These are phyloP conservation scores for Wickerhamiella azyma DNA, from an alignment of 805 yeast genomes.

Conservation along the genomic window DNA sequence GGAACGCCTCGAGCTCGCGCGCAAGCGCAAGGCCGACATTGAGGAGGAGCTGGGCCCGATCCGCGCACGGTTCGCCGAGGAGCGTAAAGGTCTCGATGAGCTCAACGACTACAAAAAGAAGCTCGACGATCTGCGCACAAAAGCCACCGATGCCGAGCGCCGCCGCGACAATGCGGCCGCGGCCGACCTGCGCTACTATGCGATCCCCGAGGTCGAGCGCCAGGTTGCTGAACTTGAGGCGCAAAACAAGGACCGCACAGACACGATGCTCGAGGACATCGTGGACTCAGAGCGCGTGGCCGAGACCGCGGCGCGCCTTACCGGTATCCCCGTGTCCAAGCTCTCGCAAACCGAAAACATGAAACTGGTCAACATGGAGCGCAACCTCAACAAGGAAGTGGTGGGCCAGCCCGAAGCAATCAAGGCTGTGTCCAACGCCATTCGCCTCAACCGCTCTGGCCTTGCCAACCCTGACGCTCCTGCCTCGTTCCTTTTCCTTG, in stretches of 20 bases:
- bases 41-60: slow-evolving; percentile 78
- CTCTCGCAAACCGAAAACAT: slow-evolving; percentile 90
- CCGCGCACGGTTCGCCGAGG: slow-evolving; percentile 72
- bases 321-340: slow-evolving; percentile 94
- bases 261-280: slow-evolving; percentile 68
- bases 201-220: slow-evolving; percentile 80
- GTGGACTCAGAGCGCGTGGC: slow-evolving; percentile 87
- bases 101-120: slow-evolving; percentile 79
- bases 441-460: slow-evolving; percentile 86
- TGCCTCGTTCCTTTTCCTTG: slow-evolving; percentile 85
- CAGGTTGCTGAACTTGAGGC: slow-evolving; percentile 64
- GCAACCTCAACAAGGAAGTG: slow-evolving; percentile 62
- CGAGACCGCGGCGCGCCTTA: slow-evolving; percentile 92
- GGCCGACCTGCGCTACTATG: slow-evolving; percentile 93
- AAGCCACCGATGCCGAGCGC: slow-evolving; percentile 94
- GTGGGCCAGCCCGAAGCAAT: slow-evolving; percentile 96
- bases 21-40: slow-evolving; percentile 62
- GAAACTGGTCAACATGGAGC: slow-evolving; percentile 90
- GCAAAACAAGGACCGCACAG: slow-evolving; percentile 55
- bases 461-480: slow-evolving; percentile 94
- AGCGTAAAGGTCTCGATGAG: slow-evolving; percentile 82
- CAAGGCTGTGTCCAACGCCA: slow-evolving; percentile 89
- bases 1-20: slow-evolving; percentile 72
- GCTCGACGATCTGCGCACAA: slow-evolving; percentile 81
- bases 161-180: slow-evolving; percentile 88